Evolutionary conservation across 306 rosid species (phyloP), one percentile per base, ranked within the genome.

Genomic region (Aeschynomene evenia): DNA sequence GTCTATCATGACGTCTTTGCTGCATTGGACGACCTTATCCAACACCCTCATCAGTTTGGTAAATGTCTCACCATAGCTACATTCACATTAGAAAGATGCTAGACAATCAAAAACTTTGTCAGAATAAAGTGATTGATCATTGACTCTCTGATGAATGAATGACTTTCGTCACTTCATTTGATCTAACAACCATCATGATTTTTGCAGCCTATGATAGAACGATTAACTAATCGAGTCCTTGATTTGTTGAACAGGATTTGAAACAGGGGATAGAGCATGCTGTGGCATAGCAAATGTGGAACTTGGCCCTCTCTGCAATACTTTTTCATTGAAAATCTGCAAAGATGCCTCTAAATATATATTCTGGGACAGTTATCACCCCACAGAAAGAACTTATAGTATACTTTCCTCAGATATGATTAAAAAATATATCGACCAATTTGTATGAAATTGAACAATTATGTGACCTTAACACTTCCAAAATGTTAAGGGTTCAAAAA

Each of bases 321-420:
- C 51, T 26, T 40, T 59, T 7, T 5, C 75, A 6, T 42, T 54
- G 3, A 21, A 6, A 13, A 45, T 81, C 4, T 90, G 91, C 54
- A 6, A 49, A 2, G 20, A 87, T 64, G 78, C 83, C 7, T 54
- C 78, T 37, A 64, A 83, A 42, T 87, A 85, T 77, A 57, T 90
- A 34, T 87, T 87, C 29, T 85, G 93, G 96, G 93, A 89, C 71
- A 77, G 92, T 68, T 73, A 63, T 42, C 96, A 87, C 42, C 96
- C 89, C 36, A 31, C 91, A 0, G 76, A 81, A 23, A 74, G 7
- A 33, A 42, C 76, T 14, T 87, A 73, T 33, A 15, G 1, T 43
- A 24, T 69, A 4, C 20, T 84, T 46, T 2, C 31, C 55, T 3
- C 55, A 54, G n/a, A 66, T 3, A 21, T 34, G 9, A 0, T 78